These are phyloP conservation scores for Plantago major DNA, from an alignment of 257 asterid genomes.

Conservation along the genomic window DNA sequence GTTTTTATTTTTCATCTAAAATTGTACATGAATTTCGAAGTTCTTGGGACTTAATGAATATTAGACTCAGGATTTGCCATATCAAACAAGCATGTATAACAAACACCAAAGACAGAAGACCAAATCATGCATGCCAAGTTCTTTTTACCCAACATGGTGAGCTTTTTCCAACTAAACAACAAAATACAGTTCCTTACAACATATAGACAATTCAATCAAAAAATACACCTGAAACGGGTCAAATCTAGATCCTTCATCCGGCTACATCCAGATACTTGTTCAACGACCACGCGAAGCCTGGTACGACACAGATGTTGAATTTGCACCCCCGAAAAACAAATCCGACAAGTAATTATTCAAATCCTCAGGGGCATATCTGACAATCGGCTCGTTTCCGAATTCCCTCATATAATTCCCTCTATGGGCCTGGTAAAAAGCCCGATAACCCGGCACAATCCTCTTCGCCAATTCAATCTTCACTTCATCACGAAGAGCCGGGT, in stretches of 20 bases:
- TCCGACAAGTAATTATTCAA: conserved; percentile 63
- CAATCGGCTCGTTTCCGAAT: conserved; percentile 32
- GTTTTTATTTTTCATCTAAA: too few relatives aligned
- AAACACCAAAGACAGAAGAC: too few relatives aligned
- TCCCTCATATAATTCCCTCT: conserved; percentile 15
- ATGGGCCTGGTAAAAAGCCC: conserved; percentile 31
- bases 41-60: too few relatives aligned
- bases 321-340: conserved; percentile 36
- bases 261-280: conserved; percentile 1
- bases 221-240: too few relatives aligned
- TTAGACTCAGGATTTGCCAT: too few relatives aligned
- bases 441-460: conserved; percentile 39
- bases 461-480: conserved; percentile 38
- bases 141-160: too few relatives aligned
- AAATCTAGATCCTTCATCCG: neutral
- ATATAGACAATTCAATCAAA: too few relatives aligned
- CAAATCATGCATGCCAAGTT: too few relatives aligned
- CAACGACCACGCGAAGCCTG: conserved; percentile 29
- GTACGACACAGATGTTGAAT: conserved; percentile 19
- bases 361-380: conserved; percentile 81
- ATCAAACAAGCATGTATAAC: too few relatives aligned
- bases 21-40: too few relatives aligned
- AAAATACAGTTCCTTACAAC: too few relatives aligned
- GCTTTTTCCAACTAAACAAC: too few relatives aligned
- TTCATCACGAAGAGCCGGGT: conserved; percentile 45